Percentiles rank a stretch among this genome's conserved stretches.
These are phyloP conservation scores for Trichocladium uniseriatum DNA, from an alignment of 495 filamentous ascomycete genomes.

Conservation along the genomic window DNA sequence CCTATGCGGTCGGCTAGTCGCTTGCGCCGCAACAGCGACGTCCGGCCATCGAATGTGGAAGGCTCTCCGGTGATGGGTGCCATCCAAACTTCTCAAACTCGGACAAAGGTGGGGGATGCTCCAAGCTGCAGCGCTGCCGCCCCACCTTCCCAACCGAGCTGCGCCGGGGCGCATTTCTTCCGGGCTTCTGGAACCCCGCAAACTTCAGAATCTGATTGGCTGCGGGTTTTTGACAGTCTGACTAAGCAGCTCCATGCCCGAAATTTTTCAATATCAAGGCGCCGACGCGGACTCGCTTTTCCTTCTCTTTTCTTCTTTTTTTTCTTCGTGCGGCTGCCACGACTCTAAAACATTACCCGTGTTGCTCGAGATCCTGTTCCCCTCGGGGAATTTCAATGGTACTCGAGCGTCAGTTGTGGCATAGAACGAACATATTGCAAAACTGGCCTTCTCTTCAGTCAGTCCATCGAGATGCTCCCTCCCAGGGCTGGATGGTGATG, in stretches of 20 bases:
- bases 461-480: constrained; percentile 33
- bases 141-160: no score
- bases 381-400: constrained; percentile 26
- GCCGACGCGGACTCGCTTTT: constrained; percentile 8
- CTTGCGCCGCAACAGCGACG: no score
- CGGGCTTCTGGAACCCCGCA: background rate
- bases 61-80: constrained; percentile 11
- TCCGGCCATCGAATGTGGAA: constrained; percentile 25
- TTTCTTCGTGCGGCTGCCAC: constrained; percentile 32
- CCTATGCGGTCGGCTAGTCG: no score
- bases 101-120: background rate
- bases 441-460: constrained; percentile 29
- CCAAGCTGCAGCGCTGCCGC: no score
- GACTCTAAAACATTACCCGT: constrained; percentile 36
- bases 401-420: constrained; percentile 40
- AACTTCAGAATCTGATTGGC: no score
- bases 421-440: constrained; percentile 42
- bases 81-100: no score
- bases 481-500: constrained; percentile 35
- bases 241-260: constrained; percentile 11
- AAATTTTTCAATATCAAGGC: constrained; percentile 12
- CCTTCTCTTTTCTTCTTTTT: constrained; percentile 21
- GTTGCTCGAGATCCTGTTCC: constrained; percentile 38
- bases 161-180: no score
- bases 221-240: background rate